Evolutionary conservation across 768 basidiomycete species (phyloP).

Genomic region (Leccinum olivaceopallidum): DNA sequence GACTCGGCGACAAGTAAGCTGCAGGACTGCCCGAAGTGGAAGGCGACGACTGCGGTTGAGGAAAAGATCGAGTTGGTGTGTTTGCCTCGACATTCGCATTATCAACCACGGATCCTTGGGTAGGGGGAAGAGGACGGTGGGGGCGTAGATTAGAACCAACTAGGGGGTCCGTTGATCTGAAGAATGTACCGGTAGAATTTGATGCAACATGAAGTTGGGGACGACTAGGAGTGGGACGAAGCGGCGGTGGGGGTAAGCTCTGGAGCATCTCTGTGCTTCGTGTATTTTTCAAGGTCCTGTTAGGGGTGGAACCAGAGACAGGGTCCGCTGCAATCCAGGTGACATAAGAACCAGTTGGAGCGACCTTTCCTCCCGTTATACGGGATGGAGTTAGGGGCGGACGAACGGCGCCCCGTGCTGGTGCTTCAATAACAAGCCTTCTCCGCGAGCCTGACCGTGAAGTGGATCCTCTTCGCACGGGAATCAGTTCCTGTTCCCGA

Average conservation of each 20-base stretch:
- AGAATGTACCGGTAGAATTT: conserved; percentile 12
- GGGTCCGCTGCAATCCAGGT: conserved; percentile 35
- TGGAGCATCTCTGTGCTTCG: conserved; percentile 34
- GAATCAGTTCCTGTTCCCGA: conserved; percentile 22
- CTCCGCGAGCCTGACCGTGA: conserved; percentile 21
- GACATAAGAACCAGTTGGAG: conserved; percentile 23
- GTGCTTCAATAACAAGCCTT: conserved; percentile 5
- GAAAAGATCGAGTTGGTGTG: conserved; percentile 19
- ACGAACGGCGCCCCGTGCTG: conserved; percentile 11
- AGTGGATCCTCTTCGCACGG: conserved; percentile 13
- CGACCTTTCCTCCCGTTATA: conserved; percentile 27
- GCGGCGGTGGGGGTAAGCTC: conserved; percentile 17
- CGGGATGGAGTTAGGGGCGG: conserved; percentile 13
- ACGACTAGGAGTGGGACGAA: conserved; percentile 33
- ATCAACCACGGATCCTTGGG: conserved; percentile 25
- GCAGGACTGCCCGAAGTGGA: conserved; percentile 19
- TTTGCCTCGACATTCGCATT: conserved; percentile 20
- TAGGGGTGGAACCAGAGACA: conserved; percentile 36
- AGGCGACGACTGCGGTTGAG: conserved; percentile 29
- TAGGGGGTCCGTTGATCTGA: conserved; percentile 21
- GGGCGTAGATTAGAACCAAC: conserved; percentile 22
- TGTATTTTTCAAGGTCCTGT: conserved; percentile 24
- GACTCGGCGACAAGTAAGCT: conserved; percentile 43
- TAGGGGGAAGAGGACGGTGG: conserved; percentile 33
- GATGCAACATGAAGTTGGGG: conserved; percentile 27